These are phyloP conservation scores for Claviceps pazoutovae DNA, from an alignment of 2,329 filamentous ascomycete species.

Conservation along the genomic window DNA sequence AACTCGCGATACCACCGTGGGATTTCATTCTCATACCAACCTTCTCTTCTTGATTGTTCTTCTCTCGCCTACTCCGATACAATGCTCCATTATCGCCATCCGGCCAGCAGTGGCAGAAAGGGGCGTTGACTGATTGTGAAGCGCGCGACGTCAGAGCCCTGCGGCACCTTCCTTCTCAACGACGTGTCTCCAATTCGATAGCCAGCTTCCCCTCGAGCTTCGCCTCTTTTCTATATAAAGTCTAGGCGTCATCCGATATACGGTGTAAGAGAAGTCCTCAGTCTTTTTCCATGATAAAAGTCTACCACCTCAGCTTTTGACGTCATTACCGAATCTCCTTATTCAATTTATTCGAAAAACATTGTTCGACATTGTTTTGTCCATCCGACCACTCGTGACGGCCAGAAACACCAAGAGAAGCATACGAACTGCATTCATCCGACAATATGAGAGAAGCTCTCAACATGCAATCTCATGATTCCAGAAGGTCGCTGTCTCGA, in stretches of 20 bases:
- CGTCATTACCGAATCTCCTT: background rate
- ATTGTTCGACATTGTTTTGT: background rate
- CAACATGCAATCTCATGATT: background rate
- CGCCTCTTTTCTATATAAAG: background rate
- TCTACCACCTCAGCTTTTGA: background rate
- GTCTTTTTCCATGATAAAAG: background rate
- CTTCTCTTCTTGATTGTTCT: background rate
- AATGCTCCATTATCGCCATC: background rate
- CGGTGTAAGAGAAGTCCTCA: background rate
- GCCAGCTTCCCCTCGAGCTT: background rate
- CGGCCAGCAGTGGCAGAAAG: background rate
- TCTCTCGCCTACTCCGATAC: background rate
- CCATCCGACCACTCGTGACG: background rate
- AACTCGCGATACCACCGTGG: background rate
- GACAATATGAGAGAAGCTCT: conserved; percentile 3
- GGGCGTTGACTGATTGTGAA: background rate
- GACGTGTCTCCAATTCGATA: background rate
- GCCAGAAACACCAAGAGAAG: background rate
- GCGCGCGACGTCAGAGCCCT: background rate
- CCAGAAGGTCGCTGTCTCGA: background rate
- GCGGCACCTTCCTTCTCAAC: background rate
- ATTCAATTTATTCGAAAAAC: background rate
- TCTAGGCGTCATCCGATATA: background rate
- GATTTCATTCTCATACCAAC: background rate
- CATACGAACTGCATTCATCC: too few species aligned